Conservation (phyloP, 169 alveolate genomes). For the Cryptosporidium sp. region DNA sequence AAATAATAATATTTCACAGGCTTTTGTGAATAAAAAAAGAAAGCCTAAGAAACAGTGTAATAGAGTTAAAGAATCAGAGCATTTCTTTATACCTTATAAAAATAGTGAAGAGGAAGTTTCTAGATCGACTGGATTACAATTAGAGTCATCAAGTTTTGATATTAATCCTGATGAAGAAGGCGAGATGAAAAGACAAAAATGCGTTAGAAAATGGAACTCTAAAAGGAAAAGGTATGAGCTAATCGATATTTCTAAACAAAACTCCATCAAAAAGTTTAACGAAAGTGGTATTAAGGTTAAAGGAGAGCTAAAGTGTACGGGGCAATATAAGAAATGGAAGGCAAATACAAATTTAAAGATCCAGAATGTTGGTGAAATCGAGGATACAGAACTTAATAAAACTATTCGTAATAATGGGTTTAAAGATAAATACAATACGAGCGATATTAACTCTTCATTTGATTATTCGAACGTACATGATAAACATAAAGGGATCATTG, state of each 20-base stretch:
- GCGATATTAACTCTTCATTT: background rate
- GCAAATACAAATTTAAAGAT: conserved; percentile 79
- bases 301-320: conserved; percentile 50
- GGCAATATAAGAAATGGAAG: conserved; percentile 80
- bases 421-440: background rate
- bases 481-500: conserved; percentile 78
- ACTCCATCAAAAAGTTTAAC: conserved; percentile 42
- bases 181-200: conserved; percentile 78
- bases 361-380: conserved; percentile 81
- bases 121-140: conserved; percentile 25
- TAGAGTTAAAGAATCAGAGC: conserved; percentile 30
- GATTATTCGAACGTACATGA: conserved; percentile 29
- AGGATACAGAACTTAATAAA: conserved; percentile 54
- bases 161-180: conserved; percentile 82
- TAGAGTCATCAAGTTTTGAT: conserved; percentile 77
- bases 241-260: conserved; percentile 67
- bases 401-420: background rate
- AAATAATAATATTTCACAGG: conserved; percentile 12
- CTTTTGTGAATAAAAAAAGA: conserved; percentile 17
- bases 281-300: conserved; percentile 63
- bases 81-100: conserved; percentile 76
- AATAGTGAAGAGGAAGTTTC: conserved; percentile 58
- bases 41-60: conserved; percentile 6
- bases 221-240: conserved; percentile 77
- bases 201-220: conserved; percentile 80